These are phyloP conservation scores for Populus hybrid DNA, from an alignment of 441 rosid species.

Conservation along the genomic window DNA sequence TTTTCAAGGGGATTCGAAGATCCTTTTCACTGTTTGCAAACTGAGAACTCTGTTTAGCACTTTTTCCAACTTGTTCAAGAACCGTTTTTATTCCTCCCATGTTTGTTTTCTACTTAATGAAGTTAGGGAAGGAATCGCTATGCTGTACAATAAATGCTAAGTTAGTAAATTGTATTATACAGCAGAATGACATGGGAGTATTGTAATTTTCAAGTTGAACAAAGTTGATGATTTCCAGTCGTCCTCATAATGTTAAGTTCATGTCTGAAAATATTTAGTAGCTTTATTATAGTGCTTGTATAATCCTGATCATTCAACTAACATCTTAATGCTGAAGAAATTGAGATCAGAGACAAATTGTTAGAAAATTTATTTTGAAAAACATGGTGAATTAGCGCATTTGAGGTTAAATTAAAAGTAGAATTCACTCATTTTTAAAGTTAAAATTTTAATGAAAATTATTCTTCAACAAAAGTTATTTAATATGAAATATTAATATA, in stretches of 20 bases:
- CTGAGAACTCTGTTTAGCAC: slow-evolving; percentile 9
- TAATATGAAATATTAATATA: too few species aligned
- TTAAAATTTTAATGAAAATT: too few species aligned
- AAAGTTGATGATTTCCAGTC: background rate
- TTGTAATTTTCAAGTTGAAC: background rate
- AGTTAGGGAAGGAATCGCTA: background rate
- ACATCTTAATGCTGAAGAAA: too few species aligned
- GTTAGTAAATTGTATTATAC: background rate
- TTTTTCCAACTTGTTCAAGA: background rate
- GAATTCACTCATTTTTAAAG: too few species aligned
- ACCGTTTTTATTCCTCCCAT: background rate
- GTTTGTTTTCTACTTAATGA: background rate
- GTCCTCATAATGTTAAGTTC: background rate
- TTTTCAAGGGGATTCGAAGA: slow-evolving; percentile 32
- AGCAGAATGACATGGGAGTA: background rate
- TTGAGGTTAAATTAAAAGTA: too few species aligned
- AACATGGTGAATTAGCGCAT: too few species aligned
- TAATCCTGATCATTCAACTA: too few species aligned
- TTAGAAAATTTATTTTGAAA: too few species aligned
- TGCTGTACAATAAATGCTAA: background rate
- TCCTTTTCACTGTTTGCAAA: slow-evolving; percentile 42
- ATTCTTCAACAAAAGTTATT: too few species aligned
- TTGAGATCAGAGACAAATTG: too few species aligned
- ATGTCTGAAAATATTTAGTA: background rate
- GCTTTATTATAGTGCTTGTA: too few species aligned